phyloP scores from a whole-genome alignment of 371 early-diverging fungal genomes.

The Phascolomyces articulosus region DNA sequence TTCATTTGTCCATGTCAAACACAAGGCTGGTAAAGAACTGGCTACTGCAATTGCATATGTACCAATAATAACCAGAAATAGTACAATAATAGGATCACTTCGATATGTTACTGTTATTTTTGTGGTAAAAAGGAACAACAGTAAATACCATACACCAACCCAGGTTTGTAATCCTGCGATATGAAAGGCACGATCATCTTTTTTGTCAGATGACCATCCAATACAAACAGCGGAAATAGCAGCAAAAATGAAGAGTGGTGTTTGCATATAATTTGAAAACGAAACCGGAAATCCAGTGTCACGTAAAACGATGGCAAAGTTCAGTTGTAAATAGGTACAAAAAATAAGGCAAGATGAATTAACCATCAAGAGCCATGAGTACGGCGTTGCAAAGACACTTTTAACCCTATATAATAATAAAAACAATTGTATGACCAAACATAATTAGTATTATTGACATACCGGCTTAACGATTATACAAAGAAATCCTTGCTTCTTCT shows the following conservation, averaged over 20 bases:
- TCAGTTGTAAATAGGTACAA: too few species aligned
- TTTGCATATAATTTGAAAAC: conserved; percentile 23
- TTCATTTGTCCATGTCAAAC: not conserved
- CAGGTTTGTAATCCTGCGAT: not conserved
- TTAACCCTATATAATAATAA: too few species aligned
- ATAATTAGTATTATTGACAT: too few species aligned
- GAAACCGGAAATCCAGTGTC: conserved; percentile 18
- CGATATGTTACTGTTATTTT: too few species aligned
- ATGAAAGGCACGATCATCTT: not conserved
- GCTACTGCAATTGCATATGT: not conserved
- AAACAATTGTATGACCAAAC: too few species aligned
- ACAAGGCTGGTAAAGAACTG: not conserved
- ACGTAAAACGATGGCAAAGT: conserved; percentile 2
- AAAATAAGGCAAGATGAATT: conserved; percentile 16
- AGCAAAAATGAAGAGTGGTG: conserved; percentile 18
- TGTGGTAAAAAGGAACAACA: too few species aligned
- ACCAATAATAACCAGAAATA: not conserved
- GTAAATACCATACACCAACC: conserved; percentile 22
- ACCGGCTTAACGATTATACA: too few species aligned
- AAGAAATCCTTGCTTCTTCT: too few species aligned
- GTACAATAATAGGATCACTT: not conserved
- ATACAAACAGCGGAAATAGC: conserved; percentile 15
- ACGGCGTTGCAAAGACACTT: conserved; percentile 19
- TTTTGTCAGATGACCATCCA: conserved; percentile 8
- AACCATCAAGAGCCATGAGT: conserved; percentile 22